A percentile compares a stretch with the other conserved stretches of the same genome.
phyloP scores from a whole-genome alignment of 805 yeast genomes.

The Suhomyces vadensis region DNA sequence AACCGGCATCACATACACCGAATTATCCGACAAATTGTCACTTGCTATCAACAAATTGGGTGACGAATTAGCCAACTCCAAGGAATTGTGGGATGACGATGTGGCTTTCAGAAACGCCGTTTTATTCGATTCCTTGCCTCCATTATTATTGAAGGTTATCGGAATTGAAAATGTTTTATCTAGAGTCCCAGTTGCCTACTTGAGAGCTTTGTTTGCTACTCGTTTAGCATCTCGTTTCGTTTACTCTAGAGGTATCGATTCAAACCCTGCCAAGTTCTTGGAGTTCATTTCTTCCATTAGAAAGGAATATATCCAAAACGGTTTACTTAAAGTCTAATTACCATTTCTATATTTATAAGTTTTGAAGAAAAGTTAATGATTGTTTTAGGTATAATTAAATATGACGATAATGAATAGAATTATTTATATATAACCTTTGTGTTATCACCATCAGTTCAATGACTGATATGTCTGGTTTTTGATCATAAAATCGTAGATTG shows the following conservation, averaged over 20 bases:
- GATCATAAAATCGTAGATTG: too few species aligned
- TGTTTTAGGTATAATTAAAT: neutral
- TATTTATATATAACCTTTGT: too few species aligned
- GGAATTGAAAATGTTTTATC: conserved; percentile 67
- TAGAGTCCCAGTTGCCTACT: conserved; percentile 84
- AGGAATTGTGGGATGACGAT: conserved; percentile 85
- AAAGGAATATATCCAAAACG: conserved; percentile 40
- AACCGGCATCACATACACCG: conserved; percentile 64
- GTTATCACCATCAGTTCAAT: neutral
- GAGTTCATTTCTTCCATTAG: conserved; percentile 64
- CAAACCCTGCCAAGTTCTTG: conserved; percentile 77
- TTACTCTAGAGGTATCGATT: conserved; percentile 74
- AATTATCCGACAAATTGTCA: conserved; percentile 80
- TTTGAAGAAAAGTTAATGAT: neutral
- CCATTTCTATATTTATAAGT: neutral
- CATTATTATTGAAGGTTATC: conserved; percentile 61
- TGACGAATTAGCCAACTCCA: conserved; percentile 79
- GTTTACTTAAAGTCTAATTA: conserved; percentile 24
- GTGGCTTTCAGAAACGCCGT: conserved; percentile 72
- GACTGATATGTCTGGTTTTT: too few species aligned
- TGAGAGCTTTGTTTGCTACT: conserved; percentile 86
- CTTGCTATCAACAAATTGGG: conserved; percentile 79
- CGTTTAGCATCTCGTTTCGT: conserved; percentile 83
- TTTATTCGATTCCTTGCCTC: conserved; percentile 75
- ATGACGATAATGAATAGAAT: neutral